Evolutionary conservation across 1,284 basidiomycete genomes (phyloP).

Genomic region (Takashimella tepidaria): DNA sequence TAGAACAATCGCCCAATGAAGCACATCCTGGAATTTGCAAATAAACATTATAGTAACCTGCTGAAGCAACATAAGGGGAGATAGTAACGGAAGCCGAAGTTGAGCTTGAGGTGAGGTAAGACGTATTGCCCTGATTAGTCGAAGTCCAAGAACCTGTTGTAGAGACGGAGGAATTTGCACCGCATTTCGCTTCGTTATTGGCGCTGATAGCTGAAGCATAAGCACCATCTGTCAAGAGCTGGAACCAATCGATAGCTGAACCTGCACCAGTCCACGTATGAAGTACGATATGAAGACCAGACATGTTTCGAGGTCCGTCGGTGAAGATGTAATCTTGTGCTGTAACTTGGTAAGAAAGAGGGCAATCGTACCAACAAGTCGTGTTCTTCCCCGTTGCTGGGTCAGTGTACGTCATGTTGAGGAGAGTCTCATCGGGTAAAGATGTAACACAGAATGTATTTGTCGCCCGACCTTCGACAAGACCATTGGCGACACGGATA

Average conservation of each 20-base stretch:
- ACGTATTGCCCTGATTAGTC: conserved; percentile 38
- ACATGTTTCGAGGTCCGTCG: conserved; percentile 58
- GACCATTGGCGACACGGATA: conserved; percentile 85
- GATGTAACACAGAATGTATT: conserved; percentile 78
- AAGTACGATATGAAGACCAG: conserved; percentile 67
- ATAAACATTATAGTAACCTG: conserved; percentile 79
- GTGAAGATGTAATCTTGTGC: conserved; percentile 64
- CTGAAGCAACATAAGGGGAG: conserved; percentile 80
- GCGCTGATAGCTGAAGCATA: conserved; percentile 19
- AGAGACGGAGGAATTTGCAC: not conserved
- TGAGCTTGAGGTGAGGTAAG: conserved; percentile 59
- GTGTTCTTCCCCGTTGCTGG: conserved; percentile 64
- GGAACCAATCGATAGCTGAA: conserved; percentile 79
- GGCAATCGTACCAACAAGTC: conserved; percentile 67
- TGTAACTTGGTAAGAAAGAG: conserved; percentile 66
- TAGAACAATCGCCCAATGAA: conserved; percentile 69
- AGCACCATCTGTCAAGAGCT: conserved; percentile 78
- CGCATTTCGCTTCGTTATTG: conserved; percentile 51
- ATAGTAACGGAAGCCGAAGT: conserved; percentile 62
- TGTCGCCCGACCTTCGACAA: conserved; percentile 71
- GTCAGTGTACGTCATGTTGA: conserved; percentile 71
- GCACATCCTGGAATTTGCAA: conserved; percentile 82
- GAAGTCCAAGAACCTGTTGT: not conserved
- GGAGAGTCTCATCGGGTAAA: conserved; percentile 79
- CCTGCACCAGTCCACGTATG: conserved; percentile 69